Base-by-base conservation (phyloP, 208 protist species). In the Leishmania lainsoni region DNA sequence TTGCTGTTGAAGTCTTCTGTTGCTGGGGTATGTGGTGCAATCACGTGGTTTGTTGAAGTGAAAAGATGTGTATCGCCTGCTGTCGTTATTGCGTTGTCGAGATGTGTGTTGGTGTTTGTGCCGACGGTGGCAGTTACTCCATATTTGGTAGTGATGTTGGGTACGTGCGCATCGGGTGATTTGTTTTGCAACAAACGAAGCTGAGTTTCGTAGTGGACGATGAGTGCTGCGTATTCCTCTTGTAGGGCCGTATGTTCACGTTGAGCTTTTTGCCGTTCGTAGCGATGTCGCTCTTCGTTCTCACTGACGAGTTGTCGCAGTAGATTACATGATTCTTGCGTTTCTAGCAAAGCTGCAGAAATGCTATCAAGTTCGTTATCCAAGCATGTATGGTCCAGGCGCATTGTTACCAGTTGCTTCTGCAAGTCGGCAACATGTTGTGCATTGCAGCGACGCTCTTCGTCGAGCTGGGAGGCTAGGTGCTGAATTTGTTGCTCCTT, bases 401-500 rank as follows among this genome's bases (percentile, higher is more conserved):
- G 81, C 76, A 81, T 80, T 20, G 81, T 85, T 0, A 26, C n/a
- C 14, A 85, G 22, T 49, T 85, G 76, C 6, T 51, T 72, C 20
- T 85, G 70, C 35, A 85, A 69, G 48, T 79, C 81, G 1, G 59
- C 48, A 8, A 63, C 48, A 5, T 81, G 71, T 3, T 48, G 76
- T 1, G 61, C 76, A 32, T 9, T 52, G 22, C 29, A 52, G 2
- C 39, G 81, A 29, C 81, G 76, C 72, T 85, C 81, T 32, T 81
- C 70, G 5, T 78, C 42, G 3, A 81, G 70, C 77, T 85, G 76
- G 17, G 16, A 17, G 10, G 71, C 59, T 17, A 85, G n/a, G 52
- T 75, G 76, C 52, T 79, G 35, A 22, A 81, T 78, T 12, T 81
- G 48, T 17, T 79, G 61, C 6, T 85, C 81, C 20, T 81, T 85